Conservation (phyloP, 148 eudicot species). For the Silene uniflora region DNA sequence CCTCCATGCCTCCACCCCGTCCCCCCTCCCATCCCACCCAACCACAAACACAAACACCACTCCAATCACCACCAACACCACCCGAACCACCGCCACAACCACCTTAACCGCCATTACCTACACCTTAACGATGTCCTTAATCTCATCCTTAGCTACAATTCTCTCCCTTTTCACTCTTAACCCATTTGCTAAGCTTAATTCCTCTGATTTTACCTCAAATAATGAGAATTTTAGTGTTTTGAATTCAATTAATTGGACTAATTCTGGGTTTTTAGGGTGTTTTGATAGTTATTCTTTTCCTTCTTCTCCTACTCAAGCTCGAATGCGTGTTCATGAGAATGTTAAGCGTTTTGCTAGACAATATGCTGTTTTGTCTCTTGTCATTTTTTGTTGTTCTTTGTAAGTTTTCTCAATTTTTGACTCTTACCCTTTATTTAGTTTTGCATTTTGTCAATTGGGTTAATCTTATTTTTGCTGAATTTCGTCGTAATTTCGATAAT, state of each 20-base stretch:
- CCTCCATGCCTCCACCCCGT: slow-evolving; percentile 42
- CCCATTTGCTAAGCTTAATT: slow-evolving; percentile 67
- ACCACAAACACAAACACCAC: slow-evolving; percentile 14
- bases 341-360: slow-evolving; percentile 76
- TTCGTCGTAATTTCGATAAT: neutral
- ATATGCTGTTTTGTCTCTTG: slow-evolving; percentile 52
- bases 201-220: slow-evolving; percentile 45
- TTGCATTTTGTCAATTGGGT: neutral
- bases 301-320: slow-evolving; percentile 57
- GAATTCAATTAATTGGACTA: slow-evolving; percentile 47
- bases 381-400: slow-evolving; percentile 81
- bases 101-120: slow-evolving; percentile 28
- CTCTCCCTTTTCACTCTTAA: slow-evolving; percentile 67
- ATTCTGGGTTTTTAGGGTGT: slow-evolving; percentile 47
- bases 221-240: neutral
- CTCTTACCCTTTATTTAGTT: neutral
- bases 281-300: slow-evolving; percentile 67
- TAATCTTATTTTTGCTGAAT: neutral
- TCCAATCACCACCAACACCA: slow-evolving; percentile 22
- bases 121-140: slow-evolving; percentile 31
- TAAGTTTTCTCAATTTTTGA: slow-evolving; percentile 25
- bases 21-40: slow-evolving; percentile 26
- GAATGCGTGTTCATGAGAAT: slow-evolving; percentile 75
- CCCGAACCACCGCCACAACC: slow-evolving; percentile 20
- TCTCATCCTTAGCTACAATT: slow-evolving; percentile 44